Conservation (phyloP, 257 asterid genomes). For the Solanum sejunctum region DNA sequence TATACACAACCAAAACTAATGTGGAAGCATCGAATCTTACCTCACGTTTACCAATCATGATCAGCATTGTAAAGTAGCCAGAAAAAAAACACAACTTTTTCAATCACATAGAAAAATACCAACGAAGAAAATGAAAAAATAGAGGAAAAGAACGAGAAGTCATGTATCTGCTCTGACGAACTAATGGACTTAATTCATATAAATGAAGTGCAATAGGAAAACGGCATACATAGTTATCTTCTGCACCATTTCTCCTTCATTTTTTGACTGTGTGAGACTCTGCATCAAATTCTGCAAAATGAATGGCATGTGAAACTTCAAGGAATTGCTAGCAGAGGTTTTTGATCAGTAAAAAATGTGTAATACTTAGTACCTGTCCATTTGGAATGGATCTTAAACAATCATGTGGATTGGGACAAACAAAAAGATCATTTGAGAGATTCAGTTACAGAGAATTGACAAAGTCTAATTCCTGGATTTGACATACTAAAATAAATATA, state of each 20-base stretch:
- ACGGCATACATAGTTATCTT: slow-evolving; percentile 37
- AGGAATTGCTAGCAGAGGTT: not conserved
- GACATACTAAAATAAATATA: not conserved
- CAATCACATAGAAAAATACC: not conserved
- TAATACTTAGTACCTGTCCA: slow-evolving; percentile 22
- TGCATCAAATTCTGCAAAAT: slow-evolving; percentile 27
- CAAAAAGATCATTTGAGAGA: not conserved
- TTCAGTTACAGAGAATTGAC: not conserved
- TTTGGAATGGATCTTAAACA: slow-evolving; percentile 31
- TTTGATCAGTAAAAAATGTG: not conserved
- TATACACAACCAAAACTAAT: not conserved
- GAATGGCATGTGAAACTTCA: not conserved
- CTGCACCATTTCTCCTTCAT: slow-evolving; percentile 36
- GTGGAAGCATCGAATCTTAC: slow-evolving; percentile 13
- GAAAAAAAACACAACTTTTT: not conserved
- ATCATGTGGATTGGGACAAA: not conserved
- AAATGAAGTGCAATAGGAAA: not conserved
- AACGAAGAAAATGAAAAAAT: slow-evolving; percentile 2
- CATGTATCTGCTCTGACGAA: not conserved
- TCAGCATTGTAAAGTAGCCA: not conserved
- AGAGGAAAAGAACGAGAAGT: slow-evolving; percentile 2
- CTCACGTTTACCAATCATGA: slow-evolving; percentile 15
- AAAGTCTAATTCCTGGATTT: not conserved
- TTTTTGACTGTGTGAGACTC: slow-evolving; percentile 36
- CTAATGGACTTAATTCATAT: not conserved